Evolutionary conservation across 305 asterid species (phyloP), one percentile per base, ranked within the genome.

Genomic region (Rubia occidens): DNA sequence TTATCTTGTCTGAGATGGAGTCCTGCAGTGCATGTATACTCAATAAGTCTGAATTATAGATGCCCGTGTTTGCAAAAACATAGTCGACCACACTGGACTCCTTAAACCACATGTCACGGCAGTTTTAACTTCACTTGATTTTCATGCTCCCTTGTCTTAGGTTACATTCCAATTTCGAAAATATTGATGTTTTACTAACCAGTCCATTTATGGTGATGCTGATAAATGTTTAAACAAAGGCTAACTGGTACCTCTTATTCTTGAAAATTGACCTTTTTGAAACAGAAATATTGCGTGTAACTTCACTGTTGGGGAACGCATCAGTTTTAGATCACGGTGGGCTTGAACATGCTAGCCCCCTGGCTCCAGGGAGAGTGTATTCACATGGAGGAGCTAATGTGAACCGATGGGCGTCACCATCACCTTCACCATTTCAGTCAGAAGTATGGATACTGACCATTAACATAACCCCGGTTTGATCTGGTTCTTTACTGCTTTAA

Each of bases 211-310:
- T 87, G 95, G 91, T 87, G 84, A 80, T 89, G 88, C 83, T 84
- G 86, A 72, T 96, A 86, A 84, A 80, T 89, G 80, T 80, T 78
- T 85, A 85, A 85, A 85, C 93, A 77, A 88, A 83, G 88, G 96
- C 99, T 95, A 86, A 95, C 97, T 82, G 97, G 97, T 87, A 84
- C 96, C 83, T 95, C 95, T 90, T 88, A 80, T 89, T 94, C 95
- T 91, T 95, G 97, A 86, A 91, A 88, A 95, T 88, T 95, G 99
- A 95, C 96, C 89, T 95, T 89, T 90, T 95, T 95, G 98, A 86
- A 91, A 88, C 98, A 91, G 99, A 95, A 88, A 88, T 83, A 71
- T 72, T 83, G 83, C 85, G 87, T 81, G 85, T 81, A 89, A 89
- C 97, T 84, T 83, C 99, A 82, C 79, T 95, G 87, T 91, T 95